Evolutionary conservation across 352 stramenopile genomes (phyloP), one percentile per base, ranked within the genome.

Genomic region (Phytopythium delawarense): DNA sequence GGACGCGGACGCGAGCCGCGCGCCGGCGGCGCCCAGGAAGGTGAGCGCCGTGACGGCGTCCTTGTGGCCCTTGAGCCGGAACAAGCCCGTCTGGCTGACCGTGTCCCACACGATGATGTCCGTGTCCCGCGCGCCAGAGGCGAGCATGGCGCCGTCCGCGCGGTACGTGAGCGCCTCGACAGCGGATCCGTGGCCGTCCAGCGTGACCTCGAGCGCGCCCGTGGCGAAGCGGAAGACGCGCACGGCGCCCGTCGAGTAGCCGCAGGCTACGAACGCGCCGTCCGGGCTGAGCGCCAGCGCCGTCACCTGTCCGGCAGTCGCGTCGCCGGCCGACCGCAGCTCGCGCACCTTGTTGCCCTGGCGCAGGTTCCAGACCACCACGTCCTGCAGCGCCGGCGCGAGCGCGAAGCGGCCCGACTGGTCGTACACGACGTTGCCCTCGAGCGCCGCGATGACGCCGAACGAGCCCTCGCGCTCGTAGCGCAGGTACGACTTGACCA

Each of bases 71-170:
- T 90, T 90, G 35, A 98, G 83, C 2, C 94, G 78, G 70, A 89
- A 98, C 18, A 89, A 70, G 21, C 94, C 95, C 13, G 76, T 90
- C 72, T 98, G 88, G 54, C 82, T 90, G 35, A 98, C 89, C 30
- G 96, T 64, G 70, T 98, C 95, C 94, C 94, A 98, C 9, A 98
- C 72, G 61, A 98, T 95, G 37, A 98, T 78, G 75, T 97, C 90
- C 34, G 89, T 98, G 78, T 98, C 94, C 16, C 81, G 79, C 16
- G 90, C 89, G 40, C 93, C 94, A 0, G 86, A 91, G 0, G 84
- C 91, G 30, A 98, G 71, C 44, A 95, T 65, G 7, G 87, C 81
- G 51, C 87, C 91, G 61, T 94, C 86, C 23, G 62, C 32, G 51
- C 83, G 86, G 75, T 90, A 98, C 18, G 69, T 69, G 56, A 98